These are phyloP conservation scores for Barnettozyma sp. DNA, from an alignment of 805 yeast genomes.

Conservation along the genomic window DNA sequence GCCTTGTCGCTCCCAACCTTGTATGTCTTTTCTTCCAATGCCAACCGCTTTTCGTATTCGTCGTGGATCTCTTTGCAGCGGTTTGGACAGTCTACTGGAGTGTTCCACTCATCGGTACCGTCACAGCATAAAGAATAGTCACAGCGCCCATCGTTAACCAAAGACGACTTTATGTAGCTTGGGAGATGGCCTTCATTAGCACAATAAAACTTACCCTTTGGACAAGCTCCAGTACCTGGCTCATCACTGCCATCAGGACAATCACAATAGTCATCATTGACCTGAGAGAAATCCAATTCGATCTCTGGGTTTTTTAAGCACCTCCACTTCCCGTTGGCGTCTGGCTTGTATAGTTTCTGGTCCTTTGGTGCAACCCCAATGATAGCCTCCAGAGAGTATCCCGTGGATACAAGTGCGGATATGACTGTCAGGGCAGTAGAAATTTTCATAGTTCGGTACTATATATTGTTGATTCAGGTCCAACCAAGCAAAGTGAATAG, in stretches of 20 bases:
- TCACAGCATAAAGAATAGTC: constrained; percentile 89
- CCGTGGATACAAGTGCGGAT: constrained; percentile 1
- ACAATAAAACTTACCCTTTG: constrained; percentile 55
- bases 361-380: constrained; percentile 22
- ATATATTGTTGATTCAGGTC: too few species aligned
- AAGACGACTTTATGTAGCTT: constrained; percentile 52
- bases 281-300: constrained; percentile 46
- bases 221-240: constrained; percentile 90
- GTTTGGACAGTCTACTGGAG: constrained; percentile 21
- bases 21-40: constrained; percentile 10
- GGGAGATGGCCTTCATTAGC: constrained; percentile 65
- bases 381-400: constrained; percentile 3
- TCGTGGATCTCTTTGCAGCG: constrained; percentile 26
- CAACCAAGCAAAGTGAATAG: too few species aligned
- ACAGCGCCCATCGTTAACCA: constrained; percentile 86
- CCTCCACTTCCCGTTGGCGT: constrained; percentile 48
- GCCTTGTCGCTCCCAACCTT: constrained; percentile 18
- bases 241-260: constrained; percentile 98
- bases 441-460: too few species aligned
- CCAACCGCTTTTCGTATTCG: constrained; percentile 12
- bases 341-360: constrained; percentile 44
- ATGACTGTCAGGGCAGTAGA: constrained; percentile 4
- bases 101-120: constrained; percentile 72
- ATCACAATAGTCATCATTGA: constrained; percentile 89
- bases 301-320: constrained; percentile 69